Conservation (phyloP, 176 grass and related monocot genomes). For the Puccinellia tenuiflora region DNA sequence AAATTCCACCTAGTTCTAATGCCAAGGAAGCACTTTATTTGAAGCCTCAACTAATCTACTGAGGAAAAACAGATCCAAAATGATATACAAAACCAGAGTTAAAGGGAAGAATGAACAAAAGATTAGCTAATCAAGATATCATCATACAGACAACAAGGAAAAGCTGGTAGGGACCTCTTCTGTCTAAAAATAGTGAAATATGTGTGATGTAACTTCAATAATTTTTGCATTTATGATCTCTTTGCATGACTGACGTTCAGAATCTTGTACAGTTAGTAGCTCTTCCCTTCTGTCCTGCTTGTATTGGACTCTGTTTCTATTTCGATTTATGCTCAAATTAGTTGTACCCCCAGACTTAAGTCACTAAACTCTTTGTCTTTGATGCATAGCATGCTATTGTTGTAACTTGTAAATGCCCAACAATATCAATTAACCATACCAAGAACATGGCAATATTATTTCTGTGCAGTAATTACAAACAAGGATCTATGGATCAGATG, state of each 20-base stretch:
- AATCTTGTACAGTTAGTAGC: not conserved
- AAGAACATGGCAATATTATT: not conserved
- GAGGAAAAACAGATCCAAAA: not conserved
- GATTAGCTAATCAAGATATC: not conserved
- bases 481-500: not conserved
- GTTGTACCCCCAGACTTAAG: not conserved
- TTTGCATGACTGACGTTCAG: not conserved
- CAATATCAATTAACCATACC: not conserved
- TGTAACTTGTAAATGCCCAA: not conserved
- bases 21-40: not conserved
- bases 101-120: not conserved
- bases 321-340: not conserved
- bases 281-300: not conserved
- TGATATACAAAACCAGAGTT: not conserved
- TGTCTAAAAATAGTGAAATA: not conserved
- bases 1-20: not conserved
- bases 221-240: not conserved
- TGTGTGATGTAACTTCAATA: not conserved
- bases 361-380: not conserved
- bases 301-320: not conserved
- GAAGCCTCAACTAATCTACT: not conserved
- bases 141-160: not conserved
- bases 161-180: not conserved
- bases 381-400: not conserved
- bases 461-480: not conserved